Evolutionary conservation across 2,329 filamentous ascomycete genomes (phyloP), one percentile per base, ranked within the genome.

Genomic region (Penicillium olsonii): DNA sequence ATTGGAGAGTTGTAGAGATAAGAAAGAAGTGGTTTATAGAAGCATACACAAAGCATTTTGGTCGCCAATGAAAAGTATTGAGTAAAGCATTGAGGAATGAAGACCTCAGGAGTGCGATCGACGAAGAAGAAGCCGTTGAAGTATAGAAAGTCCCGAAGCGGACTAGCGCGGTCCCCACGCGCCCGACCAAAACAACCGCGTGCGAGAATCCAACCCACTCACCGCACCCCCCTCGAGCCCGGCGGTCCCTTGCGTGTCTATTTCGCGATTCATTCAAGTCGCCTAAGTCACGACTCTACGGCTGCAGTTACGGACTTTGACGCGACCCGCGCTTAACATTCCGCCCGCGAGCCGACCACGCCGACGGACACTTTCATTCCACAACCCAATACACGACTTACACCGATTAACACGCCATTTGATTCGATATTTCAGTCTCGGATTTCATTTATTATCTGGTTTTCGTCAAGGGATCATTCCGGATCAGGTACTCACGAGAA

Each of bases 111-210:
- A 42, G 44, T 34, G 40, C 12, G 29, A 31, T 31, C 29, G 29
- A 31, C 29, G 29, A 31, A 31, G 34, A 19, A 18, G 34, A 5
- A 19, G 38, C 11, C 33, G 27, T 44, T 53, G 41, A 50, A 50
- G 42, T 46, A 42, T 53, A 56, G 49, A 45, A 37, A 26, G 26
- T 50, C 65, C 66, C 35, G 60, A 69, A 69, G 26, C 12, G 55
- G 65, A 50, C 59, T 70, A 69, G 68, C 60, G 66, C 45, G 24
- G 41, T 60, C 59, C 64, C 65, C 68, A 68, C 68, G 66, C 68
- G 66, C 64, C 66, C 63, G 60, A 69, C 67, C 68, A 69, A 70
- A 70, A 69, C 66, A 70, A 70, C 65, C 65, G 67, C 67, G 67
- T 68, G 66, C 56, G 43, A 57, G 56, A 61, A 61, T 58, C 58